These are phyloP conservation scores for Russula virescens DNA, from an alignment of 768 basidiomycete species.

Conservation along the genomic window DNA sequence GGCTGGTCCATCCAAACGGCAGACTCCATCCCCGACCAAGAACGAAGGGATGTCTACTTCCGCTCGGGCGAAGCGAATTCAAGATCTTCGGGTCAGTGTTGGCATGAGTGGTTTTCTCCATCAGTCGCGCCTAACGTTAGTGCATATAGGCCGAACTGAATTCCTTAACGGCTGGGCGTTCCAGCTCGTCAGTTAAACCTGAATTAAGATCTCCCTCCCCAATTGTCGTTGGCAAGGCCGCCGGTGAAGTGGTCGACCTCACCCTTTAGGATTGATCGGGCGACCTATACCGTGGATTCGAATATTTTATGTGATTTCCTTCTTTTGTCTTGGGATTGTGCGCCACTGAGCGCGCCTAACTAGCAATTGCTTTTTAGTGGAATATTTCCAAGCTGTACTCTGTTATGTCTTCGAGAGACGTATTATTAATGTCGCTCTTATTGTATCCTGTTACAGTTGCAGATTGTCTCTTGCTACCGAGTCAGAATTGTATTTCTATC, in stretches of 20 bases:
- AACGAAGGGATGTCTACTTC: background rate
- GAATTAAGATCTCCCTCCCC: constrained; percentile 9
- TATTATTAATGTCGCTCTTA: too few species aligned
- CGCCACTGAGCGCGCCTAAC: too few species aligned
- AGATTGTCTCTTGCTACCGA: too few species aligned
- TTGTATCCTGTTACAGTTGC: too few species aligned
- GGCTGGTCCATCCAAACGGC: constrained; percentile 3
- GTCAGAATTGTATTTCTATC: too few species aligned
- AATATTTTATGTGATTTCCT: background rate
- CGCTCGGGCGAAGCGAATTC: constrained; percentile 8
- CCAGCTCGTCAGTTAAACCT: constrained; percentile 3
- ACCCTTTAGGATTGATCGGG: constrained; percentile 14
- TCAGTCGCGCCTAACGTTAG: background rate
- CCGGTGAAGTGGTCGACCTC: constrained; percentile 11
- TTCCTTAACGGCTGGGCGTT: background rate
- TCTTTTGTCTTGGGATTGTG: too few species aligned
- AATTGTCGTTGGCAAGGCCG: background rate
- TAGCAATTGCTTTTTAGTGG: too few species aligned
- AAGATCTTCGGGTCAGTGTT: constrained; percentile 6
- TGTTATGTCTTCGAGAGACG: too few species aligned
- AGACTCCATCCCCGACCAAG: background rate
- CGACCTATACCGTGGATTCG: background rate
- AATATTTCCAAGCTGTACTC: too few species aligned
- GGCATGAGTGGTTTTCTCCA: too few species aligned
- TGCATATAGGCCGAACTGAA: constrained; percentile 6